These are phyloP conservation scores for Saccharomyces hybrid DNA, from an alignment of 1,139 yeast genomes.

Conservation along the genomic window DNA sequence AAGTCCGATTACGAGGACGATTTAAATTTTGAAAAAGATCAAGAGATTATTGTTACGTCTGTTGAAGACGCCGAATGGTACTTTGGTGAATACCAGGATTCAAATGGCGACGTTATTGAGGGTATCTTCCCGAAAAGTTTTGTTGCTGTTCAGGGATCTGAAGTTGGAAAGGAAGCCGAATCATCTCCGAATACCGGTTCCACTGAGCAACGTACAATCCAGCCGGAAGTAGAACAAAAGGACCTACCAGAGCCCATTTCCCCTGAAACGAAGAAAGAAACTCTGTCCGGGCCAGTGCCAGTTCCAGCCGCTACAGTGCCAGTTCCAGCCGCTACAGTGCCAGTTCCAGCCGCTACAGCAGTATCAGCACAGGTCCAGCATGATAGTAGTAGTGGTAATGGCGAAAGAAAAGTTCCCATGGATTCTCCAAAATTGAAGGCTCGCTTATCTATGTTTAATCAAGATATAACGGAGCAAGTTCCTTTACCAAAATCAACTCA, in stretches of 20 bases:
- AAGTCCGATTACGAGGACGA: constrained; percentile 81
- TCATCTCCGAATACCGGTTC: background rate
- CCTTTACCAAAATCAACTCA: constrained; percentile 9
- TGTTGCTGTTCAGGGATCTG: constrained; percentile 40
- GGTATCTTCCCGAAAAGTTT: constrained; percentile 90
- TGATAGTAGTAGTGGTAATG: background rate
- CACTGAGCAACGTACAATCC: background rate
- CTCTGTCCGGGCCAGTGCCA: constrained; percentile 7
- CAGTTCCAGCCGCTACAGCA: constrained; percentile 5
- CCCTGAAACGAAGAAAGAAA: background rate
- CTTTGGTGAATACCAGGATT: constrained; percentile 53
- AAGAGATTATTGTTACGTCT: constrained; percentile 61
- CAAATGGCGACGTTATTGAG: constrained; percentile 34
- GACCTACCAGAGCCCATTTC: background rate
- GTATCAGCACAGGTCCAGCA: constrained; percentile 6
- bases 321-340: background rate
- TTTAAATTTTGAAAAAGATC: constrained; percentile 60
- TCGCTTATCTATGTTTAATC: constrained; percentile 10
- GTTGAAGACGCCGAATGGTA: constrained; percentile 92
- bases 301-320: too few relatives aligned
- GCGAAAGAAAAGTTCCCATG: constrained; percentile 3
- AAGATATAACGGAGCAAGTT: constrained; percentile 5
- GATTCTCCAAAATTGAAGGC: constrained; percentile 14
- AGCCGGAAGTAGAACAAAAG: background rate
- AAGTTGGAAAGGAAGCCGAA: background rate